Base-by-base conservation (phyloP, 116 monocot species). In the Phalaenopsis hybrid region DNA sequence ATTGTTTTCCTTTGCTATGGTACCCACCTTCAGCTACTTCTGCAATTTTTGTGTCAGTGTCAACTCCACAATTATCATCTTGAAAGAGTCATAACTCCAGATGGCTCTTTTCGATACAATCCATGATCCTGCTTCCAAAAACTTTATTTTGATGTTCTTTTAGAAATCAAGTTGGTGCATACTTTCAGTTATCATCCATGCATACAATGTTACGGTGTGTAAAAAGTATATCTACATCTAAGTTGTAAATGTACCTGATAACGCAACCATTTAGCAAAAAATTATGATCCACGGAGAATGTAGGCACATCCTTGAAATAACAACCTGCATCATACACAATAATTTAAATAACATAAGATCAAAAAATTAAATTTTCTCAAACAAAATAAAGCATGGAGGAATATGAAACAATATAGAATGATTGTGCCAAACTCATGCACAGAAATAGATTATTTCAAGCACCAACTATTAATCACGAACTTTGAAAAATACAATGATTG, bases 381-480 rank as follows among this genome's bases (percentile, higher is more conserved):
- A 16, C 21, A n/a, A n/a, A 13, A 45, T 20, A 45, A n/a, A 72
- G 9, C 10, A 72, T 72, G 1, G 37, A 72, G 37, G 2, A n/a
- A 75, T 6, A 75, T 75, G 8, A 45, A 46, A 46, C 21, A 18
- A 45, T 23, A 75, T 45, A 75, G n/a, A 75, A 45, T 45, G 45
- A 45, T 13, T 73, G 41, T 45, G 8, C 75, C 46, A 45, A 8
- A 4, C 45, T 75, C 13, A 20, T 75, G 46, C 17, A 45, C 75
- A 18, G 1, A 75, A 9, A 20, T 18, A 13, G 20, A 18, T 45
- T 75, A 45, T 75, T 75, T 75, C 44, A 75, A 20, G 17, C 0
- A 75, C 46, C 6, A 75, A 46, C 46, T 18, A 75, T 75, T 44
- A 75, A 75, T 75, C 18, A n/a, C 45, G 45, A 75, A 46, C 75